These are phyloP conservation scores for Xerophyta viscosa DNA, from an alignment of 106 monocot genomes.

Conservation along the genomic window DNA sequence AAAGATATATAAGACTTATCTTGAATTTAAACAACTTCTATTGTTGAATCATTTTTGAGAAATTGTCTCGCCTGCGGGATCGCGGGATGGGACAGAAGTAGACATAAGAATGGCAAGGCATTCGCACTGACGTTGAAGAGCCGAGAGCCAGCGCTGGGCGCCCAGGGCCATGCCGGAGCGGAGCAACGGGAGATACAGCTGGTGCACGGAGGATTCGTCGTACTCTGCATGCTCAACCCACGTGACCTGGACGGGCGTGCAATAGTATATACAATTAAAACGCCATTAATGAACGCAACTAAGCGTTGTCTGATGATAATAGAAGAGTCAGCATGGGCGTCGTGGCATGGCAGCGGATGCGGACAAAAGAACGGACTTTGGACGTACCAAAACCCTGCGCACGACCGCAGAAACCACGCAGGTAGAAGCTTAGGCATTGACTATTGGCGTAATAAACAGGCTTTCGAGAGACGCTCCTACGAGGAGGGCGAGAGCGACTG, in stretches of 20 bases:
- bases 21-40: too few species aligned
- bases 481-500: too few species aligned
- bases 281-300: too few species aligned
- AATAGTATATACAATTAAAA: too few species aligned
- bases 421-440: neutral
- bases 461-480: too few species aligned
- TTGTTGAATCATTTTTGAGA: too few species aligned
- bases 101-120: slow-evolving; percentile 73
- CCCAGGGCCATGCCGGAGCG: slow-evolving; percentile 64
- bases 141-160: slow-evolving; percentile 61
- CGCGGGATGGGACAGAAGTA: slow-evolving; percentile 25
- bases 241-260: slow-evolving; percentile 38
- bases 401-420: neutral
- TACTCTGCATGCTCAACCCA: slow-evolving; percentile 89
- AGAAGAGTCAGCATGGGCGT: neutral
- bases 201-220: slow-evolving; percentile 51
- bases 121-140: slow-evolving; percentile 64
- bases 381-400: neutral
- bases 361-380: neutral
- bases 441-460: neutral
- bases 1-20: too few species aligned
- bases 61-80: slow-evolving; percentile 24
- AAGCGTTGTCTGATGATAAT: too few species aligned
- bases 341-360: neutral
- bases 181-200: slow-evolving; percentile 55